Base-by-base conservation (phyloP, 805 yeast genomes). In the Myxozyma geophila region DNA sequence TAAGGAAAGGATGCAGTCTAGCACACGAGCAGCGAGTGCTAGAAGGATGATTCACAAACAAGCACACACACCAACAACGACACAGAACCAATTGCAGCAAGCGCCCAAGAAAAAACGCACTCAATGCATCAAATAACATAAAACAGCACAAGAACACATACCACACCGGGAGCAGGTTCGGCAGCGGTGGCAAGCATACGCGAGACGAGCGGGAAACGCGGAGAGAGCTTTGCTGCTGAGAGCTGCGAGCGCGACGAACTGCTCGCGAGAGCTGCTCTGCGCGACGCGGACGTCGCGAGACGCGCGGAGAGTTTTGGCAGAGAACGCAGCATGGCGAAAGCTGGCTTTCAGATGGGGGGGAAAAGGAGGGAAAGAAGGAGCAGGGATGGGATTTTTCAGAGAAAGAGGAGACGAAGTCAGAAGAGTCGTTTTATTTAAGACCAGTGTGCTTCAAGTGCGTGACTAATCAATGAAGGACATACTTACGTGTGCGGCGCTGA, bases 151-250 rank as follows among this genome's bases (percentile, higher is more conserved):
- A 19, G 36, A 13, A 35, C 7, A 64, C 68, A 19, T 62, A 64
- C 66, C 48, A 60, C 64, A 40, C 60, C 63, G 28, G 68, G 59
- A 10, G 43, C 54, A 1, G 67, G 52, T 35, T 64, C 60, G 35
- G 40, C 66, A 15, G 68, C 68, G 37, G 66, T 64, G 36, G 68
- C 61, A 37, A 64, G 59, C 40, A 62, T 39, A 28, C 68, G 60
- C n/a, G 60, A 40, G 56, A 64, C 47, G 37, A 58, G 58, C 40
- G 67, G 65, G 54, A 37, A 53, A 33, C 50, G 54, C 33, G 57
- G 49, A 10, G 59, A 40, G 47, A 59, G 49, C 48, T 17, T 35
- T 13, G 58, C 52, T n/a, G 43, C n/a, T 19, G 49, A 35, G 53
- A 57, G 35, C 28, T 33, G 52, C 35, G 59, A 46, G 23, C 46